These are phyloP conservation scores for Ramularia collo-cygni DNA, from an alignment of 2,329 filamentous ascomycete species.

Conservation along the genomic window DNA sequence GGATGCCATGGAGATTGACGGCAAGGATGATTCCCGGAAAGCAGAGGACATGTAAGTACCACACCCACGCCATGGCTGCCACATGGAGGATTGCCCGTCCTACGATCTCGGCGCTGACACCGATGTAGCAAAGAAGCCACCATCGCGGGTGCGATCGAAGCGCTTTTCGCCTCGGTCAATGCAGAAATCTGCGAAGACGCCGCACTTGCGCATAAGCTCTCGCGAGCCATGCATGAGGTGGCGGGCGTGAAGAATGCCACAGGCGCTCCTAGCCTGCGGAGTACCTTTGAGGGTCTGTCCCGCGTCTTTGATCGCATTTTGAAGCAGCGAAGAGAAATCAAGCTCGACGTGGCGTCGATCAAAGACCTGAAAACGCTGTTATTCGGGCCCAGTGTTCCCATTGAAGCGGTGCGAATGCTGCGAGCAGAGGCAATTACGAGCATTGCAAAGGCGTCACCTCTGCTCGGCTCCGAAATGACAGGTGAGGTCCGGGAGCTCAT, in stretches of 20 bases:
- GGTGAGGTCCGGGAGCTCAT: constrained; percentile 14
- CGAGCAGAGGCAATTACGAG: constrained; percentile 25
- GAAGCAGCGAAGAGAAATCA: constrained; percentile 7
- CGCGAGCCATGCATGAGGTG: constrained; percentile 15
- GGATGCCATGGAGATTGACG: constrained; percentile 64
- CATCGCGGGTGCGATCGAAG: constrained; percentile 25
- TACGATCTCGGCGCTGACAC: constrained; percentile 5
- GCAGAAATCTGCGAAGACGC: constrained; percentile 14
- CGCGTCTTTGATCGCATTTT: constrained; percentile 10
- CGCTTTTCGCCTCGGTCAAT: constrained; percentile 27
- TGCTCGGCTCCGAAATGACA: constrained; percentile 12
- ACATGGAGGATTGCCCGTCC: constrained; percentile 2
- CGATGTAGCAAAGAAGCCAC: constrained; percentile 20
- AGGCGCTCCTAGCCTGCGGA: constrained; percentile 13
- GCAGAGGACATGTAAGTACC: constrained; percentile 23
- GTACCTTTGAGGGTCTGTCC: constrained; percentile 20
- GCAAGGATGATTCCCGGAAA: constrained; percentile 25
- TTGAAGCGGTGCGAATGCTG: constrained; percentile 24
- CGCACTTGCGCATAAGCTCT: constrained; percentile 11
- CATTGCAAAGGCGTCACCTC: constrained; percentile 13
- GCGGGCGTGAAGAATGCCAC: constrained; percentile 13
- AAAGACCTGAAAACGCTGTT: constrained; percentile 19
- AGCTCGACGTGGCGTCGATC: constrained; percentile 7
- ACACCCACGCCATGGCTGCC: neutral
- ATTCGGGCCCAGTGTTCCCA: constrained; percentile 21